Percentiles rank a stretch among this genome's conserved stretches.
phyloP scores from a whole-genome alignment of 441 rosid genomes.

The Pelargonium citronellum region DNA sequence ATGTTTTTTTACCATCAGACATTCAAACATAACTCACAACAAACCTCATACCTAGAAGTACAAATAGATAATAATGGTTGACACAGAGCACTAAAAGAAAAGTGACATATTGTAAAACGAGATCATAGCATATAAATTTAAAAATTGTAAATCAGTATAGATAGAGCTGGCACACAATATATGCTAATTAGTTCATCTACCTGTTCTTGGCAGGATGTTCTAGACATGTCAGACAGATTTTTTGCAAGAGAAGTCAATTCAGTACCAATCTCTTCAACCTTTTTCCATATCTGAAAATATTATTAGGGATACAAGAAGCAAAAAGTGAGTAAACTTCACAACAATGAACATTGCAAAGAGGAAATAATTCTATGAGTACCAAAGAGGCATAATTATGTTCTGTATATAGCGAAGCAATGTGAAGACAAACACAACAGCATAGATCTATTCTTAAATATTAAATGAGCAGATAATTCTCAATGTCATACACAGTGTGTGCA shows the following conservation, averaged over 20 bases:
- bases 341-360: background rate
- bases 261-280: slow-evolving; percentile 54
- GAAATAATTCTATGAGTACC: background rate
- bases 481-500: background rate
- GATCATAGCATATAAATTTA: too few species aligned
- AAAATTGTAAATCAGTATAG: too few species aligned
- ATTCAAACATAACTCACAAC: too few species aligned
- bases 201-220: slow-evolving; percentile 43
- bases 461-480: background rate
- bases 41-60: too few species aligned
- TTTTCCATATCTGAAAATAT: slow-evolving; percentile 63
- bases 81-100: too few species aligned
- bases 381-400: background rate
- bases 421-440: background rate
- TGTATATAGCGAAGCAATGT: background rate
- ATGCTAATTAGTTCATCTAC: slow-evolving; percentile 33
- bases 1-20: too few species aligned
- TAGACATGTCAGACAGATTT: slow-evolving; percentile 57
- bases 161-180: slow-evolving; percentile 4
- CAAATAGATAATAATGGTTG: too few species aligned
- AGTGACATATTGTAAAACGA: too few species aligned
- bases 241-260: slow-evolving; percentile 64
- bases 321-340: slow-evolving; percentile 1
- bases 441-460: too few species aligned
- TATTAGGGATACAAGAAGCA: slow-evolving; percentile 6